These are phyloP conservation scores for Apiospora koreana DNA, from an alignment of 2,329 filamentous ascomycete species.

Conservation along the genomic window DNA sequence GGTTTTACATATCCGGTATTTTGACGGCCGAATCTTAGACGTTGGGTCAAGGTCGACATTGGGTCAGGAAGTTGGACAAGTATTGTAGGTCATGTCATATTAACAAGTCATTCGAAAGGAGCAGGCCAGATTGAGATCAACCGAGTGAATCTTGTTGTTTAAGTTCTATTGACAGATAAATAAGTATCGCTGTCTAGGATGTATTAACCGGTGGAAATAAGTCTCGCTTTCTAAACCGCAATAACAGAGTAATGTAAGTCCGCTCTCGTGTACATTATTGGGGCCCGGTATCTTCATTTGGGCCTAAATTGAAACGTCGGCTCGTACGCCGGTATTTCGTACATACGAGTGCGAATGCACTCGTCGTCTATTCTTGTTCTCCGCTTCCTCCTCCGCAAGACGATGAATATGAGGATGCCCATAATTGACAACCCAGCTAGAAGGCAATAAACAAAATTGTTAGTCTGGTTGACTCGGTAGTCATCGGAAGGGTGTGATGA, in stretches of 20 bases:
- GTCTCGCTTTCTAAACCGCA: background rate
- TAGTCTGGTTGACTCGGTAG: background rate
- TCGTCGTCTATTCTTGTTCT: background rate
- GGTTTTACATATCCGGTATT: background rate
- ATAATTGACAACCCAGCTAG: background rate
- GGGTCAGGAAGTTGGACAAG: background rate
- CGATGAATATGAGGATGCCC: background rate
- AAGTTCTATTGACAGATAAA: background rate
- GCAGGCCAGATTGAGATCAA: no score
- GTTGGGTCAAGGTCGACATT: background rate
- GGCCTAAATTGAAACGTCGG: background rate
- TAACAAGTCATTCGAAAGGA: no score
- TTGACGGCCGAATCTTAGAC: no score
- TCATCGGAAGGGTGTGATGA: background rate
- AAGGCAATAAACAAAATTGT: background rate
- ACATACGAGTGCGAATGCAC: background rate
- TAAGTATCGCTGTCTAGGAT: background rate
- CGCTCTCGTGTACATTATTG: background rate
- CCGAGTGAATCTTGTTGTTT: background rate
- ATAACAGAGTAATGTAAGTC: background rate
- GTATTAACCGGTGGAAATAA: background rate
- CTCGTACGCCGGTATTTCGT: slow-evolving; percentile 1
- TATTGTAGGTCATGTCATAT: background rate
- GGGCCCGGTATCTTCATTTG: background rate
- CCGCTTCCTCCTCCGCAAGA: background rate